Percentiles rank a stretch among this genome's conserved stretches.
Evolutionary conservation across 176 grass and related monocot species (phyloP).

Genomic region (Cocos nucifera): DNA sequence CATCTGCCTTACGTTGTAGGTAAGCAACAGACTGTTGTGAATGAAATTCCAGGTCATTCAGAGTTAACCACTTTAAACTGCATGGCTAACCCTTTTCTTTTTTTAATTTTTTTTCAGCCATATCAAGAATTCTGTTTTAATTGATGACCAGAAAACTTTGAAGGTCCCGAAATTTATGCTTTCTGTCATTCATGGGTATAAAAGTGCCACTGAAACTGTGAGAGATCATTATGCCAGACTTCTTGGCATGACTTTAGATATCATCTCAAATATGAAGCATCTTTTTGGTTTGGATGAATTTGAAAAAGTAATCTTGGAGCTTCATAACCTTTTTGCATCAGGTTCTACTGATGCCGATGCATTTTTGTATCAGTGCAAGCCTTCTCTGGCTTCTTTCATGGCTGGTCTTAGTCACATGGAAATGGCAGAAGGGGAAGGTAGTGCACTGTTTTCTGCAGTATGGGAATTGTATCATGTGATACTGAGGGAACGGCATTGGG

Average conservation of each 20-base stretch:
- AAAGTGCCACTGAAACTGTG: conserved; percentile 27
- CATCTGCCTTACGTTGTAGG: conserved; percentile 63
- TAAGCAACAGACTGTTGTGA: conserved; percentile 23
- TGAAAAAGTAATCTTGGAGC: conserved; percentile 47
- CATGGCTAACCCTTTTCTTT: background rate
- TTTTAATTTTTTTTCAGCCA: conserved; percentile 29
- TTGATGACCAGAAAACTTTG: conserved; percentile 41
- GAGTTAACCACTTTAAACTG: background rate
- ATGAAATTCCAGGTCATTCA: background rate
- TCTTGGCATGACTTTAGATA: conserved; percentile 54
- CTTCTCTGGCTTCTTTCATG: conserved; percentile 68
- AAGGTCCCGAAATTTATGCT: conserved; percentile 47
- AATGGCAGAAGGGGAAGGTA: conserved; percentile 46
- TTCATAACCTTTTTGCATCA: conserved; percentile 40
- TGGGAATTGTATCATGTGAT: conserved; percentile 61
- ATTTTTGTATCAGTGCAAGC: conserved; percentile 52
- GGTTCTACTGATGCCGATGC: conserved; percentile 29
- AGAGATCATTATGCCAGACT: conserved; percentile 43
- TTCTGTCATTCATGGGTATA: conserved; percentile 56
- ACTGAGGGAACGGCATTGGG: conserved; percentile 70
- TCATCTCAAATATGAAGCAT: conserved; percentile 58
- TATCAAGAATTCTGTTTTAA: conserved; percentile 35
- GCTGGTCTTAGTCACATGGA: conserved; percentile 61
- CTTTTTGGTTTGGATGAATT: conserved; percentile 51
- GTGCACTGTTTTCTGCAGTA: conserved; percentile 42